Base-by-base conservation (phyloP, 208 protist species). In the Naegleria lovaniensis region DNA sequence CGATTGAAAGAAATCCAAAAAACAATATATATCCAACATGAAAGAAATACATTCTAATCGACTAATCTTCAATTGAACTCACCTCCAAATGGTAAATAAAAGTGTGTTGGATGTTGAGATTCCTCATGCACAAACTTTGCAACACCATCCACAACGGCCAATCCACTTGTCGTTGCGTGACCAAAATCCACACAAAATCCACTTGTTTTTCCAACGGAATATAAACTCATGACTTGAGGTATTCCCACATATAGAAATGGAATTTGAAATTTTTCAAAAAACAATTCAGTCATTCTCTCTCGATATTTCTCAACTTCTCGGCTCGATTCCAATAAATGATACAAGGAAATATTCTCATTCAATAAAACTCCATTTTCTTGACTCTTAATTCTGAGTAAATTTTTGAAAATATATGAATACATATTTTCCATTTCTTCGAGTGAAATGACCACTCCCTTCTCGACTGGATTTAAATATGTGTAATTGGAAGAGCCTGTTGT, bases 21-120 rank as follows among this genome's bases (percentile, higher is more conserved):
- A n/a, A n/a, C n/a, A n/a, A n/a, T n/a, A n/a, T 92, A 98, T 95
- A 75, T 29, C 16, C 5, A 75, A 29, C 15, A 5, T 75, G 22
- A 75, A 75, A 75, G 15, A n/a, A 4, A 25, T 75, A 5, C n/a
- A n/a, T 75, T n/a, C 51, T 58, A 15, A 58, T 58, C 9, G 51
- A 58, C 9, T 19, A 58, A 48, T 48, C 43, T 48, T 7, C 43
- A 48, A 48, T 48, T 48, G 43, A 48, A 48, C 43, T 7, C 7
- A 48, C 43, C 43, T 48, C 43, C 43, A 48, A 48, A 48, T 9
- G 43, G 43, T 48, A 48, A 48, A 48, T 48, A 48, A 48, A 48
- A 48, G 43, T 48, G 43, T 48, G 43, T 48, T 48, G 43, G 43
- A 9, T 48, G 1, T 48, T 48, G 43, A 48, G 43, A 48, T 9